phyloP scores from a whole-genome alignment of 768 basidiomycete genomes.

The Trametes cinnabarina region DNA sequence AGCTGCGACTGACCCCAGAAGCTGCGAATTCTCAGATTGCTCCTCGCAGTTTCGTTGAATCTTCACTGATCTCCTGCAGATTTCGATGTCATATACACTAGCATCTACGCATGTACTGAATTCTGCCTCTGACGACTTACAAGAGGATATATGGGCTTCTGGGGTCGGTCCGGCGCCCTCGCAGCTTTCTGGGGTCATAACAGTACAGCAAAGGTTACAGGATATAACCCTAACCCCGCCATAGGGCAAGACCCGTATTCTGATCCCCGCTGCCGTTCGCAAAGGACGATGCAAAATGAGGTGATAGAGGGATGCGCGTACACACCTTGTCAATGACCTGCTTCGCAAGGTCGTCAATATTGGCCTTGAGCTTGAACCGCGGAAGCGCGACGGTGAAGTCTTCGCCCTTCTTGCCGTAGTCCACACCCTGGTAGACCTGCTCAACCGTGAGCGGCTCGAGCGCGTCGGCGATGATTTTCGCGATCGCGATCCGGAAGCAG shows the following conservation, averaged over 20 bases:
- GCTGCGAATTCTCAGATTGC: no score
- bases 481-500: conserved; percentile 78
- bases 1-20: no score
- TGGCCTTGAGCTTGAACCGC: conserved; percentile 84
- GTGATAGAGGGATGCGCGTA: not conserved
- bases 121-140: no score
- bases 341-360: conserved; percentile 73
- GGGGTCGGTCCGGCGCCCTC: no score
- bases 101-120: no score
- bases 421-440: conserved; percentile 80
- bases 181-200: no score
- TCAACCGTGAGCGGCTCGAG: conserved; percentile 66
- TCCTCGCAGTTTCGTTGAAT: no score
- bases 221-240: not conserved
- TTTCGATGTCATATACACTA: no score
- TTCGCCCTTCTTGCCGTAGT: conserved; percentile 89
- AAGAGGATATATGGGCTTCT: no score
- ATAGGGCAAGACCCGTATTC: not conserved
- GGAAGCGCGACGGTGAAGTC: conserved; percentile 92
- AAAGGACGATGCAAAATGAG: not conserved
- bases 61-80: no score
- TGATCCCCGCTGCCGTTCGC: not conserved
- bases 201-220: not conserved
- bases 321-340: conserved; percentile 69
- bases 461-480: conserved; percentile 64